Conservation (phyloP, 306 rosid genomes). For the Cucurbita ficifolia region DNA sequence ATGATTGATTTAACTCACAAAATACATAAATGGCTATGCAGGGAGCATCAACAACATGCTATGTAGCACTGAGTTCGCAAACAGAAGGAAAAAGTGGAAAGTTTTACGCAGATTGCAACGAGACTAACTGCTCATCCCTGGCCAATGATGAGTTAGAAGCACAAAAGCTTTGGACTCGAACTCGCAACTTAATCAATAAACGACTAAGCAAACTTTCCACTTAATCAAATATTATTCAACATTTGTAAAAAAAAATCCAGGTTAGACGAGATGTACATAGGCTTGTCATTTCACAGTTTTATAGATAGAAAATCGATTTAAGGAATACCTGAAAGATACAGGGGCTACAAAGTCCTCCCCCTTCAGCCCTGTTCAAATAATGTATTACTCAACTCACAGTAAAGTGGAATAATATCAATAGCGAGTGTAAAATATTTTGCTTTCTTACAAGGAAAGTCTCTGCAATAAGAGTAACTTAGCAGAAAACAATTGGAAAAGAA, state of each 20-base stretch:
- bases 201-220: constrained; percentile 31
- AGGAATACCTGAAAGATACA: neutral
- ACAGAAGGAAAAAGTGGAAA: constrained; percentile 63
- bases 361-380: neutral
- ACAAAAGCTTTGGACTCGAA: constrained; percentile 54
- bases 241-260: constrained; percentile 1
- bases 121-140: constrained; percentile 47
- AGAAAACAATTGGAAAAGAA: neutral
- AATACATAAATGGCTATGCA: constrained; percentile 1
- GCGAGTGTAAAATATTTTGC: neutral
- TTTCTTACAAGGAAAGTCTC: neutral
- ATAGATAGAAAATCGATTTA: constrained; percentile 1
- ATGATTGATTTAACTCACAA: neutral
- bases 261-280: neutral
- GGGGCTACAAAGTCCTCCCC: neutral
- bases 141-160: constrained; percentile 77
- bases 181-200: constrained; percentile 41
- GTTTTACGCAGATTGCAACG: constrained; percentile 78
- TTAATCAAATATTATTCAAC: constrained; percentile 1
- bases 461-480: neutral
- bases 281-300: neutral
- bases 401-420: neutral
- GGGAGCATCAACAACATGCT: constrained; percentile 91
- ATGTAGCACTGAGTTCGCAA: constrained; percentile 62
- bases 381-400: neutral